phyloP scores from a whole-genome alignment of 1,284 basidiomycete genomes.

The Austroboletus novae-zelandiae region DNA sequence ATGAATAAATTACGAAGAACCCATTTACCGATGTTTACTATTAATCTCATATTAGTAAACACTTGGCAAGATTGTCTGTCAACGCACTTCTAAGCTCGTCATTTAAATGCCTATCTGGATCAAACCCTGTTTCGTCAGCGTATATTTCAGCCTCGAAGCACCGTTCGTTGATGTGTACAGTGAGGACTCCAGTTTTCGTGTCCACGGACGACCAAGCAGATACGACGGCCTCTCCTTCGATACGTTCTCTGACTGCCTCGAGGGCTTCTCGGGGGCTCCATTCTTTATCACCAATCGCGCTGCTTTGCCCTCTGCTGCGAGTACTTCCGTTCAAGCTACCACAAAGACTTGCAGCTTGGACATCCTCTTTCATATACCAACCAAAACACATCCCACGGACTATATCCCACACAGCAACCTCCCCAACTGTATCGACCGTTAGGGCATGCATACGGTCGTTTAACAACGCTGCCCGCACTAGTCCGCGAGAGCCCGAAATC shows the following conservation, averaged over 20 bases:
- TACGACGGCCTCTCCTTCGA: constrained; percentile 91
- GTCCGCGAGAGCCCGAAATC: constrained; percentile 77
- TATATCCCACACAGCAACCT: constrained; percentile 93
- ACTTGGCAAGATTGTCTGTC: constrained; percentile 8
- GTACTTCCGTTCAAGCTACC: constrained; percentile 37
- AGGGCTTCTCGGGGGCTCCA: constrained; percentile 78
- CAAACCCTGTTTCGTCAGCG: constrained; percentile 82
- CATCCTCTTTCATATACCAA: constrained; percentile 62
- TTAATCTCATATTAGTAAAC: constrained; percentile 10
- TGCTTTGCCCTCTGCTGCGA: constrained; percentile 30
- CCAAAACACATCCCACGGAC: constrained; percentile 79
- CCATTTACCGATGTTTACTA: constrained; percentile 84
- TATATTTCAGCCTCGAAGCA: constrained; percentile 97
- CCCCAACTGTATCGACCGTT: constrained; percentile 84
- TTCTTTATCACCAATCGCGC: constrained; percentile 38
- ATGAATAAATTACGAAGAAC: constrained; percentile 72
- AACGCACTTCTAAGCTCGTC: constrained; percentile 81
- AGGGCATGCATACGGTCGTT: constrained; percentile 93
- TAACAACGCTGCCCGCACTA: constrained; percentile 80
- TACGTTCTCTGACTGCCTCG: constrained; percentile 81
- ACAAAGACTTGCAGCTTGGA: constrained; percentile 50
- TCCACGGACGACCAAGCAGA: constrained; percentile 87
- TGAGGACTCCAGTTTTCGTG: constrained; percentile 85
- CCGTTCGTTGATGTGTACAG: constrained; percentile 82
- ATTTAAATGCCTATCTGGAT: constrained; percentile 51